Base-by-base conservation (phyloP, 805 yeast genomes). In the Peterozyma toletana region DNA sequence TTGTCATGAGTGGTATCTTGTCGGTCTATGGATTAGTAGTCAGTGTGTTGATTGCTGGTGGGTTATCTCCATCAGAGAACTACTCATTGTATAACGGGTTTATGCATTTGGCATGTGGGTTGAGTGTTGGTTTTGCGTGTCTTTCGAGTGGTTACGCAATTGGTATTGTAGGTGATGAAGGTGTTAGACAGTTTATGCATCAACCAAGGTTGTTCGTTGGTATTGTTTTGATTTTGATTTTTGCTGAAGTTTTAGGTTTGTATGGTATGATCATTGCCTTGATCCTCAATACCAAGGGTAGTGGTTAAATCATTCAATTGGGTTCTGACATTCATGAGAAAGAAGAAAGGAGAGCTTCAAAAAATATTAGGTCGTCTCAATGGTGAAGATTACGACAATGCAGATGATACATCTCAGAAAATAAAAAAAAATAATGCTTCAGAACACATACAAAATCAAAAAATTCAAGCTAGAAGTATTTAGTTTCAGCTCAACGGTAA, bases 101-200 rank as follows among this genome's bases (percentile, higher is more conserved):
- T 63, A 88, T 93, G 95, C 99, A 93, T 66, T 71, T 93, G 62
- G 90, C 95, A 42, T 89, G 97, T 66, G 99, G 99, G 1, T 68
- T 91, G 48, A 79, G 95, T 33, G 99, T 93, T 37, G 99, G 99
- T 2, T 88, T 93, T 58, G 89, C 98, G 3, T 90, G 98, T 63
- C 73, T 93, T 59, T 90, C 98, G 35, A 86, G 96, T 47, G 99
- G 99, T 38, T 93, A 90, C 65, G 93, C 99, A 46, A 91, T 91
- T 71, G 99, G 99, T 72, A 91, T 91, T 54, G 99, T 91, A 54
- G 99, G 99, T 67, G 99, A 91, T 66, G 97, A 96, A 48, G 99
- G 99, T 78, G 98, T 91, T 45, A 86, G 98, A 75, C 96, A 96
- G 69, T 83, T 89, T 54, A 93, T 96, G 52, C 97, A 90, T 68